Conservation (phyloP, 495 filamentous ascomycete genomes). For the Hypoxylon lienhwacheense region DNA sequence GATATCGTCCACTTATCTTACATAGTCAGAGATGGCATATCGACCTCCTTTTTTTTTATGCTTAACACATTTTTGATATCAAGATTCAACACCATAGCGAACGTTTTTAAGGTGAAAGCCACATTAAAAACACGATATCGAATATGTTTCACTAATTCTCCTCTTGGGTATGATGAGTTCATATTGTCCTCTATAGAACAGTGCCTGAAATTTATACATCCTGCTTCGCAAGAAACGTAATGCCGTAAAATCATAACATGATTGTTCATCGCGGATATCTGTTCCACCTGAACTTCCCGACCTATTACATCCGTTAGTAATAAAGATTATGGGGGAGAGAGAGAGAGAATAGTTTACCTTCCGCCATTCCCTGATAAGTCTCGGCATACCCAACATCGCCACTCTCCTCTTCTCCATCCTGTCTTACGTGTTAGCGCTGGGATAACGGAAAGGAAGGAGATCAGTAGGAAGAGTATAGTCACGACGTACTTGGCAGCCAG, state of each 20-base stretch:
- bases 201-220: conserved; percentile 38
- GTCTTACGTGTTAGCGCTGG: conserved; percentile 27
- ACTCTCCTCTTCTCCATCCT: conserved; percentile 84
- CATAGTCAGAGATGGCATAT: no score
- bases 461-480: background rate
- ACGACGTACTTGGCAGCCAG: conserved; percentile 68
- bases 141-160: conserved; percentile 12
- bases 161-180: no score
- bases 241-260: conserved; percentile 21
- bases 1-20: no score
- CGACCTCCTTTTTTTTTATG: no score
- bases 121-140: no score
- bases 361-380: conserved; percentile 89
- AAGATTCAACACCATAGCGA: background rate
- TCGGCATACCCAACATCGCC: conserved; percentile 93
- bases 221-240: conserved; percentile 23
- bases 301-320: conserved; percentile 51
- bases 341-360: conserved; percentile 61
- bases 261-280: conserved; percentile 73
- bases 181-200: conserved; percentile 17
- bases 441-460: background rate
- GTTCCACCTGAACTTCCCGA: conserved; percentile 86
- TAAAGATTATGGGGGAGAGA: background rate
- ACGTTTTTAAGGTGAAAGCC: no score
- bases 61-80: no score